Conservation (phyloP, 108 stramenopile species). For the Cylindrotheca closterium region DNA sequence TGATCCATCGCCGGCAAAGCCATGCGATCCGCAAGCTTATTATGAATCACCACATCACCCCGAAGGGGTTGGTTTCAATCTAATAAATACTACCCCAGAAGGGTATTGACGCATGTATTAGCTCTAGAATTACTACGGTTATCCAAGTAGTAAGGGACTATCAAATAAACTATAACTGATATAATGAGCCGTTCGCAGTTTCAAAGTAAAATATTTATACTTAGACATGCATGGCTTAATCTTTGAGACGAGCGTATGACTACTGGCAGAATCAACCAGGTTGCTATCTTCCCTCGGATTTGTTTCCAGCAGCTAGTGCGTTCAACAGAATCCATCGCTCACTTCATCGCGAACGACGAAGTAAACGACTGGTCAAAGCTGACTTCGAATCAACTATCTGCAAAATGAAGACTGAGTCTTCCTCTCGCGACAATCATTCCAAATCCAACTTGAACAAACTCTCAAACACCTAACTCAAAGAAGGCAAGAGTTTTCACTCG, state of each 20-base stretch:
- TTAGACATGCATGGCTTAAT: conserved; percentile 99
- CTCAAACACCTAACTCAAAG: background rate
- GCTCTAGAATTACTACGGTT: conserved; percentile 98
- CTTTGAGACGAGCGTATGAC: conserved; percentile 99
- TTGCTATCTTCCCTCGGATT: conserved; percentile 52
- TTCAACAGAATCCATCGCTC: background rate
- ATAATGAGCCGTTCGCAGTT: conserved; percentile 98
- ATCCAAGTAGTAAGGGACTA: conserved; percentile 98
- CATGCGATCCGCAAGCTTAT: conserved; percentile 92
- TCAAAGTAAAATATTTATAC: conserved; percentile 92
- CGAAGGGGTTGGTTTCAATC: conserved; percentile 93
- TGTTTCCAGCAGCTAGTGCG: background rate
- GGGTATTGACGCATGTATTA: conserved; percentile 95
- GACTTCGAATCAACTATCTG: background rate
- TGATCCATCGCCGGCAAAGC: conserved; percentile 85
- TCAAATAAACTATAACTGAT: conserved; percentile 99
- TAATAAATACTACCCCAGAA: conserved; percentile 94
- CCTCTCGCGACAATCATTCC: background rate
- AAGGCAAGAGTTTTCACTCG: background rate
- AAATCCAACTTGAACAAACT: background rate
- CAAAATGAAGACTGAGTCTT: background rate
- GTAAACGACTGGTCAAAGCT: background rate
- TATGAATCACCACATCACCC: conserved; percentile 93
- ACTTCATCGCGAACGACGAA: background rate
- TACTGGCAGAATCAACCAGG: conserved; percentile 99